Conservation (phyloP, 352 stramenopile genomes). For the Pythium folliculosum region DNA sequence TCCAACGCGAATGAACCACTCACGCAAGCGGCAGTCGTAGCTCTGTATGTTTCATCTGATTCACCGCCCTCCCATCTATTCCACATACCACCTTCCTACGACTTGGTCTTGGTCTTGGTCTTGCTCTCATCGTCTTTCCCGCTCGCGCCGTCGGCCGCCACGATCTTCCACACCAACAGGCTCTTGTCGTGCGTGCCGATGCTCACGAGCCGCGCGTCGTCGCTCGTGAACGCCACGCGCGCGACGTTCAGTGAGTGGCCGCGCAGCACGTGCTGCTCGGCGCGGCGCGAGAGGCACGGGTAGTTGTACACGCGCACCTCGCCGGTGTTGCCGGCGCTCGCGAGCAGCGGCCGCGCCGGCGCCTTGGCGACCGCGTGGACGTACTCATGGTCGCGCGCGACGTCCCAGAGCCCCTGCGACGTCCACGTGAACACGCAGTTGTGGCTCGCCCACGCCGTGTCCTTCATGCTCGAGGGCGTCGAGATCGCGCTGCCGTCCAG, state of each 20-base stretch:
- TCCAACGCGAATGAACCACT: too few relatives aligned
- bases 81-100: too few relatives aligned
- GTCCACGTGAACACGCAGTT: constrained; percentile 71
- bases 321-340: constrained; percentile 65
- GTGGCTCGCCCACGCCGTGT: constrained; percentile 61
- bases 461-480: constrained; percentile 58
- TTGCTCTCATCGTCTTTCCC: too few relatives aligned
- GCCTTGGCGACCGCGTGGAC: constrained; percentile 59
- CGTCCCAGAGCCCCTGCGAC: constrained; percentile 68
- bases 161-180: constrained; percentile 63
- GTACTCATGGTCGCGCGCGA: constrained; percentile 47
- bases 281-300: constrained; percentile 63
- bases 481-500: constrained; percentile 73
- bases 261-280: constrained; percentile 52
- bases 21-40: too few relatives aligned
- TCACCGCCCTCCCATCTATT: too few relatives aligned
- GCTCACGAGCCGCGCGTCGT: constrained; percentile 66
- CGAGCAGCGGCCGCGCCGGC: constrained; percentile 45
- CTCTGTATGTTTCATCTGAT: neutral
- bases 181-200: constrained; percentile 75
- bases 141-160: too few relatives aligned
- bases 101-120: neutral
- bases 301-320: constrained; percentile 70
- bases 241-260: constrained; percentile 66
- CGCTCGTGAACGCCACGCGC: constrained; percentile 68